These are phyloP conservation scores for Flaveria bidentis DNA, from an alignment of 129 eudicot genomes.

Conservation along the genomic window DNA sequence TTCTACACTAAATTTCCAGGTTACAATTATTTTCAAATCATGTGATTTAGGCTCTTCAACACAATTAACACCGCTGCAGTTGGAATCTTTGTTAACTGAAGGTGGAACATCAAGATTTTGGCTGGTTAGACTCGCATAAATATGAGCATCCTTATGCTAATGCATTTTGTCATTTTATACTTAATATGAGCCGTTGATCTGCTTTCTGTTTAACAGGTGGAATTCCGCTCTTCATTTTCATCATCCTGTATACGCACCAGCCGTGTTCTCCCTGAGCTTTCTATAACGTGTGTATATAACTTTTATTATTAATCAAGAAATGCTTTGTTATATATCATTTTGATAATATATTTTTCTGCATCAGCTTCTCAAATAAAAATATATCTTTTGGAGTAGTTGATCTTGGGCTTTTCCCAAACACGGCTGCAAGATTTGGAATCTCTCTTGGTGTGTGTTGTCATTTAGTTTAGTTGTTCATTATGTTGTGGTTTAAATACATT, in stretches of 20 bases:
- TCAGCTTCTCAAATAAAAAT: constrained; percentile 84
- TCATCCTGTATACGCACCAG: constrained; percentile 71
- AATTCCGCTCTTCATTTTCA: constrained; percentile 65
- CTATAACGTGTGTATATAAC: constrained; percentile 72
- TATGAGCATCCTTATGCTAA: background rate
- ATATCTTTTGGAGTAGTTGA: constrained; percentile 82
- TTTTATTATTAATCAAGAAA: background rate
- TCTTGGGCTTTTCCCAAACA: constrained; percentile 93
- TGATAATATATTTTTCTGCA: constrained; percentile 3
- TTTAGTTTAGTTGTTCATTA: background rate
- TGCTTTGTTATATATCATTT: background rate
- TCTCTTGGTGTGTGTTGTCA: constrained; percentile 51
- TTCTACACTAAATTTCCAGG: background rate
- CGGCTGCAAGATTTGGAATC: constrained; percentile 84
- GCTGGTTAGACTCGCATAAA: constrained; percentile 67
- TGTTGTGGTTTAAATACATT: constrained; percentile 9
- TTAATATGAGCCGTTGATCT: constrained; percentile 18
- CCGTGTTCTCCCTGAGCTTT: constrained; percentile 79
- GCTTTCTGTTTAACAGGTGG: constrained; percentile 57
- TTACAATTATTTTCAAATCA: constrained; percentile 3
- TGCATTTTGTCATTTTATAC: background rate
- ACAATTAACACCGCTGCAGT: constrained; percentile 83
- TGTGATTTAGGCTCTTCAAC: constrained; percentile 54
- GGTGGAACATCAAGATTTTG: constrained; percentile 81
- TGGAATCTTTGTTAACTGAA: constrained; percentile 80